These are phyloP conservation scores for Seminavis robusta DNA, from an alignment of 108 stramenopile species.

Conservation along the genomic window DNA sequence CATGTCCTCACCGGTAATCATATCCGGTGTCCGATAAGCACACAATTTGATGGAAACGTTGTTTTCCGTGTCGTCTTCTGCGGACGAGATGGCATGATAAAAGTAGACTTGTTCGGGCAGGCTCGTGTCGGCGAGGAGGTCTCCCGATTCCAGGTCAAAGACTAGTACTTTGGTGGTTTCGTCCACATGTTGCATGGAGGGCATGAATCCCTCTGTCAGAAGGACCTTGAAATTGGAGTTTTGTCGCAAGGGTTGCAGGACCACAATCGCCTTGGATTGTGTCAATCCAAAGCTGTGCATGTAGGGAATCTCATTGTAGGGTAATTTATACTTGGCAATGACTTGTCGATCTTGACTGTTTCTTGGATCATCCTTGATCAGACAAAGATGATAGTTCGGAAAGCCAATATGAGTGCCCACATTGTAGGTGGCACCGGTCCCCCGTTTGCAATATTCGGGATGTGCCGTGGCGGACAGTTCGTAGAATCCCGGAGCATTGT, in stretches of 20 bases:
- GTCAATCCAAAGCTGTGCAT: conserved; percentile 32
- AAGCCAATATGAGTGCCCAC: conserved; percentile 26
- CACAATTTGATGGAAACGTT: conserved; percentile 22
- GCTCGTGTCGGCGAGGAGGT: conserved; percentile 18
- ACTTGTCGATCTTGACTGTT: conserved; percentile 7
- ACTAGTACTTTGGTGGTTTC: conserved; percentile 27
- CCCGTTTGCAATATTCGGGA: conserved; percentile 22
- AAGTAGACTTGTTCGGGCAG: conserved; percentile 31
- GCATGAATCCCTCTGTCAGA: conserved; percentile 14
- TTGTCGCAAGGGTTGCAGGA: conserved; percentile 29
- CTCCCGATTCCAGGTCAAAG: conserved; percentile 14
- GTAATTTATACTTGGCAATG: conserved; percentile 1
- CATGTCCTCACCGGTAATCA: conserved; percentile 29
- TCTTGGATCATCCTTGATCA: conserved; percentile 19
- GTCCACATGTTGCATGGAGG: conserved; percentile 18
- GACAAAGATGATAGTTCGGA: conserved; percentile 9
- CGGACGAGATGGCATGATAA: conserved; percentile 31
- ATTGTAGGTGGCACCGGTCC: conserved; percentile 26
- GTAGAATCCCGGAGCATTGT: conserved; percentile 18
- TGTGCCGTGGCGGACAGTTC: conserved; percentile 29
- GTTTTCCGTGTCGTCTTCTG: not conserved
- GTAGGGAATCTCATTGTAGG: conserved; percentile 26
- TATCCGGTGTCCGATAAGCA: conserved; percentile 30
- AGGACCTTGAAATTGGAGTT: not conserved
- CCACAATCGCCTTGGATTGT: conserved; percentile 19